These are phyloP conservation scores for Malassezia sympodialis DNA, from an alignment of 1,284 basidiomycete genomes.

Conservation along the genomic window DNA sequence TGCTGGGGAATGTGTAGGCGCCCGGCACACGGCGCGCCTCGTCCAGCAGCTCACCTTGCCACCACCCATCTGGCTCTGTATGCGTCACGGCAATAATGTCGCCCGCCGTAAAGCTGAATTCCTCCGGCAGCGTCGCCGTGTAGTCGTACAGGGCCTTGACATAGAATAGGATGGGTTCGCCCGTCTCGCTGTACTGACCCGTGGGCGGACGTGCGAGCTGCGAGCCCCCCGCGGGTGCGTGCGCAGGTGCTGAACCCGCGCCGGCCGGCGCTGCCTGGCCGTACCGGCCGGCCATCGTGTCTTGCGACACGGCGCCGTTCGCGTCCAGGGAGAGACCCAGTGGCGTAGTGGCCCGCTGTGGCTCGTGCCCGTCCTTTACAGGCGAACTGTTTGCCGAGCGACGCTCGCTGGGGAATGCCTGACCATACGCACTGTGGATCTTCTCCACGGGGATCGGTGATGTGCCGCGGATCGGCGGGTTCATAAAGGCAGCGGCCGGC, in stretches of 20 bases:
- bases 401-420: slow-evolving; percentile 76
- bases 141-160: slow-evolving; percentile 76
- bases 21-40: slow-evolving; percentile 68
- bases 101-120: slow-evolving; percentile 73
- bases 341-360: slow-evolving; percentile 46
- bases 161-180: slow-evolving; percentile 69
- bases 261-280: slow-evolving; percentile 18
- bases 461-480: slow-evolving; percentile 54
- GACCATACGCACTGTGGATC: slow-evolving; percentile 68
- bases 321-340: slow-evolving; percentile 69
- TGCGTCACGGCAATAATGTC: slow-evolving; percentile 86
- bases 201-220: slow-evolving; percentile 52
- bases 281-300: slow-evolving; percentile 62
- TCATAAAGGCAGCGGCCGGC: slow-evolving; percentile 65
- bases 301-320: slow-evolving; percentile 64
- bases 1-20: slow-evolving; percentile 79
- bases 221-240: neutral
- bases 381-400: neutral
- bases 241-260: neutral
- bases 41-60: slow-evolving; percentile 71
- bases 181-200: slow-evolving; percentile 65
- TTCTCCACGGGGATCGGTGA: slow-evolving; percentile 59
- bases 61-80: slow-evolving; percentile 89
- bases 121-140: slow-evolving; percentile 69
- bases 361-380: slow-evolving; percentile 14